Evolutionary conservation across 2,329 filamentous ascomycete species (phyloP), one percentile per base, ranked within the genome.

Genomic region (Fusarium sp.): DNA sequence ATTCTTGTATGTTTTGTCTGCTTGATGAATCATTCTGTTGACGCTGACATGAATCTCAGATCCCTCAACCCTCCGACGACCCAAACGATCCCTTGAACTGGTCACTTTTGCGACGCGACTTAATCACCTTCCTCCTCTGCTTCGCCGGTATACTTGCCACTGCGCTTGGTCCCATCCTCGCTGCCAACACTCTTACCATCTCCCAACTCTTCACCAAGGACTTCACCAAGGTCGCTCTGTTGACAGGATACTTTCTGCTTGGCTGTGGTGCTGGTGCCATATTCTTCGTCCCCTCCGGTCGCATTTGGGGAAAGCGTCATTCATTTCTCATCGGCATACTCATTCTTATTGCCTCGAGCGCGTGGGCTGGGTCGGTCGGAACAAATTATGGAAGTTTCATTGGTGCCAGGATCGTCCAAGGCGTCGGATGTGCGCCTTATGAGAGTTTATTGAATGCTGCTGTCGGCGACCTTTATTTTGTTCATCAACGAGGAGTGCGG

Each of bases 231-330:
- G 88, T 94, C 59, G 94, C 94, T 4, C 82, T 96, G 14, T 81
- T 97, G 40, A 97, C 94, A 0, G 94, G 94, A 53, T 97, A 94
- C 78, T 94, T 93, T 77, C 85, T 97, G 20, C 87, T 94, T 27
- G 95, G 93, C 20, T 92, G 93, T 4, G 94, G 93, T 13, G 82
- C 93, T 15, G 91, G 91, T 2, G 94, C 92, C 50, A 88, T 96
- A 77, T 84, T 97, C 68, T 94, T 94, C 78, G 94, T 97, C 4
- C 92, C 95, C 0, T 92, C 91, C 1, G 93, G 92, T 20, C 88
- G 94, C 58, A 90, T 97, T 67, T 97, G 93, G 92, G 95, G 95
- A 39, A 97, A 97, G 79, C 87, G 94, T 40, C 95, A 97, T 81
- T 81, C 94, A 17, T 97, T 97, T 77, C 80, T 97, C 25, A 72